These are phyloP conservation scores for Eutypella sp. DNA, from an alignment of 2,329 filamentous ascomycete species.

Conservation along the genomic window DNA sequence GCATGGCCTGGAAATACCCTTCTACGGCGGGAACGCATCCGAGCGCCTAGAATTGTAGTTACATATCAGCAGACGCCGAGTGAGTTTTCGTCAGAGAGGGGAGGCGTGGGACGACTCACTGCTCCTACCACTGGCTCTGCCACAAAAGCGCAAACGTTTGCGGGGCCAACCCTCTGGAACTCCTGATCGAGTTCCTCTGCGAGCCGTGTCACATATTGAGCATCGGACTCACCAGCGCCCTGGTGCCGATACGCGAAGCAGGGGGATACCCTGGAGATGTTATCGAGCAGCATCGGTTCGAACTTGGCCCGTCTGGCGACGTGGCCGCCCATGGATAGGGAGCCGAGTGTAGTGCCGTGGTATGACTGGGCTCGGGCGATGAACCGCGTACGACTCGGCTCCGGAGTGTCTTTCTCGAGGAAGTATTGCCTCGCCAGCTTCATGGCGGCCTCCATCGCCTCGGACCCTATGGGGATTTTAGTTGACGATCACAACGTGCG, in stretches of 20 bases:
- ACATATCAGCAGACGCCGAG: not conserved
- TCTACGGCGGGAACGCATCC: constrained; percentile 62
- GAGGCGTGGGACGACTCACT: constrained; percentile 37
- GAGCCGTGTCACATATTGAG: constrained; percentile 55
- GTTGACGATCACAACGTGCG: not conserved
- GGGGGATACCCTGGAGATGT: constrained; percentile 57
- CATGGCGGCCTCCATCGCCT: constrained; percentile 58
- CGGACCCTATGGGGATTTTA: constrained; percentile 43
- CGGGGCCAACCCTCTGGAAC: constrained; percentile 58
- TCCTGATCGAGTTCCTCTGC: constrained; percentile 62
- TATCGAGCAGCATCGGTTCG: constrained; percentile 53
- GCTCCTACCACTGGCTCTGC: constrained; percentile 71
- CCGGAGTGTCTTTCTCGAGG: constrained; percentile 45
- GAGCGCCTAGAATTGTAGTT: constrained; percentile 30
- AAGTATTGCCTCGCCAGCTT: constrained; percentile 60
- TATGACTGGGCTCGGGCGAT: constrained; percentile 65
- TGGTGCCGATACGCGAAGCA: constrained; percentile 62
- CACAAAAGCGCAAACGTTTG: constrained; percentile 66
- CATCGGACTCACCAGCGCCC: constrained; percentile 44
- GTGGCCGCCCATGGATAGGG: constrained; percentile 61
- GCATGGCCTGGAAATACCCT: constrained; percentile 67
- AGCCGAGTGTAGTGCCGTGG: constrained; percentile 66
- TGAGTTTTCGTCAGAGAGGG: no score
- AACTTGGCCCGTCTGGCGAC: constrained; percentile 55
- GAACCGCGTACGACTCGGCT: constrained; percentile 56